phyloP scores from a whole-genome alignment of 176 grass and related monocot species.

The Musa beccarii region DNA sequence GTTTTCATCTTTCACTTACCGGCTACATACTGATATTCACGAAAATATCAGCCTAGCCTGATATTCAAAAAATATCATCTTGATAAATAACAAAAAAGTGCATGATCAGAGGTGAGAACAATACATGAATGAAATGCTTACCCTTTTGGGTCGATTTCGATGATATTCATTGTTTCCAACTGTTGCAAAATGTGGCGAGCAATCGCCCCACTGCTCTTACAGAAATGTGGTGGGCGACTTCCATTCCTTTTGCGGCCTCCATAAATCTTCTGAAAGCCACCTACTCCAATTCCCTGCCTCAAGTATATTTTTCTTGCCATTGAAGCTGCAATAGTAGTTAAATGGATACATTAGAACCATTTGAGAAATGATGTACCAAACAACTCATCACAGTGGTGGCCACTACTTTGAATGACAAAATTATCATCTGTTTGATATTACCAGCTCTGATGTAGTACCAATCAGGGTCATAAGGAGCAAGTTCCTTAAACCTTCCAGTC shows the following conservation, averaged over 20 bases:
- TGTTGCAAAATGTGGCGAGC: conserved; percentile 7
- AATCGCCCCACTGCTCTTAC: conserved; percentile 8
- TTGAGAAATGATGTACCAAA: neutral
- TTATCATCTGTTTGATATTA: neutral
- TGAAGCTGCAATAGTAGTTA: neutral
- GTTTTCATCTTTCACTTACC: no score
- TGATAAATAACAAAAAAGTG: neutral
- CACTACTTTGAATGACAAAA: neutral
- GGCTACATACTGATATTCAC: no score
- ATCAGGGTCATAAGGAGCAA: conserved; percentile 11
- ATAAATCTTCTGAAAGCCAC: conserved; percentile 7
- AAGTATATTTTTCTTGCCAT: conserved; percentile 10
- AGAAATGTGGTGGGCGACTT: conserved; percentile 8
- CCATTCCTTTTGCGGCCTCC: conserved; percentile 10
- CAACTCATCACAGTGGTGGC: neutral
- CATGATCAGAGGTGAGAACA: neutral
- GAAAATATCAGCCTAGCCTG: no score
- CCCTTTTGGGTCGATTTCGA: conserved; percentile 4
- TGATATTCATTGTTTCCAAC: neutral
- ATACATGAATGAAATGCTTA: neutral
- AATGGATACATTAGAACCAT: neutral
- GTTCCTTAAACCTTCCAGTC: conserved; percentile 7
- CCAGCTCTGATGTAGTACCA: conserved; percentile 14
- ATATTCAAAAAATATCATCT: neutral
- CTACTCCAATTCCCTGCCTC: conserved; percentile 8